Evolutionary conservation across 2,329 filamentous ascomycete species (phyloP).

Genomic region (Coniochaeta ligniaria): DNA sequence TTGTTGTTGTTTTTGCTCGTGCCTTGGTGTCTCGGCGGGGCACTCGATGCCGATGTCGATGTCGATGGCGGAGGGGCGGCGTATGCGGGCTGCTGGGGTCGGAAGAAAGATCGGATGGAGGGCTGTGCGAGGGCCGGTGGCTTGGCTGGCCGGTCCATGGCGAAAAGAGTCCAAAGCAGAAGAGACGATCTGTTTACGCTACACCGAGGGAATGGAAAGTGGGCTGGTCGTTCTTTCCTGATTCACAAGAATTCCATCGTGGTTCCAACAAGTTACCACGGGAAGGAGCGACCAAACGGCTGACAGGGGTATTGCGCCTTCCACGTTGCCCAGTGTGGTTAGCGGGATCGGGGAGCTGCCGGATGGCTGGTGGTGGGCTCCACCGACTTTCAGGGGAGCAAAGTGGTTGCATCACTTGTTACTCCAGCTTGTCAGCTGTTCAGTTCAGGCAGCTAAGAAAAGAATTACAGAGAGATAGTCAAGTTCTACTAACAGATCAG

Average conservation of each 20-base stretch:
- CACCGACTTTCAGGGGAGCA: not conserved
- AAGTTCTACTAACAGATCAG: too few relatives aligned
- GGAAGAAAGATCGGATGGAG: conserved; percentile 59
- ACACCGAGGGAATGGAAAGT: not conserved
- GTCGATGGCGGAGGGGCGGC: conserved; percentile 25
- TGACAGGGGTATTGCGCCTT: not conserved
- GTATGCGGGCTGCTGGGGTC: conserved; percentile 38
- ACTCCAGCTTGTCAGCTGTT: not conserved
- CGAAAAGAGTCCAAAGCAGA: not conserved
- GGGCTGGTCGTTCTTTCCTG: not conserved
- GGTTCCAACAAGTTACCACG: not conserved
- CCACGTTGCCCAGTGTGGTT: not conserved
- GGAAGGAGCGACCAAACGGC: not conserved
- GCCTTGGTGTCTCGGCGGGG: conserved; percentile 7
- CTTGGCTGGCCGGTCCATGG: not conserved
- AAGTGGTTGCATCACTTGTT: not conserved
- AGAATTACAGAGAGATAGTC: too few relatives aligned
- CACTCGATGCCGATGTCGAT: not conserved
- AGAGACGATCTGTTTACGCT: not conserved
- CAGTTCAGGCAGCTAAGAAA: not conserved
- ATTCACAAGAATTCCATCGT: not conserved
- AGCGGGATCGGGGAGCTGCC: conserved; percentile 1
- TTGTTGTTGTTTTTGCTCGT: conserved; percentile 11
- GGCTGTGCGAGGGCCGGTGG: conserved; percentile 26
- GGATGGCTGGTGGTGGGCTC: not conserved